Evolutionary conservation across 768 basidiomycete genomes (phyloP), one percentile per base, ranked within the genome.

Genomic region (Mycena leptocephala): DNA sequence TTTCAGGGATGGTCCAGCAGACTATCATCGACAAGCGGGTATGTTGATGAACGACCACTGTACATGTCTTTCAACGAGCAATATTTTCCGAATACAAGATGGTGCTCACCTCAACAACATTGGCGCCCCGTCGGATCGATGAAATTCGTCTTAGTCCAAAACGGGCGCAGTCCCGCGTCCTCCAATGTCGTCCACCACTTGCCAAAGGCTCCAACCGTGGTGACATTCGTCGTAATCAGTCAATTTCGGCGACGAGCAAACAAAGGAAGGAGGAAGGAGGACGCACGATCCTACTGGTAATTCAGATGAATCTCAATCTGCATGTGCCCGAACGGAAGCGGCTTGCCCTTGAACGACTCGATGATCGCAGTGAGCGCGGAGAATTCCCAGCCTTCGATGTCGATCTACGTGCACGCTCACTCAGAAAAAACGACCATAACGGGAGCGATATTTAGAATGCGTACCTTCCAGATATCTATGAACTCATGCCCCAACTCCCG

Each of bases 341-440:
- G 85, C 55, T 83, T 82, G 61, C 84, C 83, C 30, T 83, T 81
- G 7, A 82, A 88, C 20, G 87, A 84, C 26, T 83, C 79, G 28
- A 90, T 76, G 75, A 90, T 83, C 53, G 85, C 81, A 0, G 83
- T 58, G 55, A 90, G 85, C 1, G 88, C 85, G 18, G 87, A 83
- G 37, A 90, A 90, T 75, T 90, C 89, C 79, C 85, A 87, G 37
- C 89, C 90, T 62, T 90, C 89, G 10, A 90, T 79, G 79, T 90
- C 89, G 74, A 90, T 85, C 80, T 90, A 86, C 78, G 87, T n/a
- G n/a, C n/a, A n/a, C n/a, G n/a, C n/a, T 82, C 26, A 88, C 78
- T 64, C 89, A 87, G 14, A 89, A 84, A 43, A 5, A 37, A 4
- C 20, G 53, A n/a, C 73, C 83, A 80, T 26, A 58, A 82, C 79